Percentiles rank a stretch among this genome's conserved stretches.
phyloP scores from a whole-genome alignment of 2,329 filamentous ascomycete species.

The Tympanopsis confertula region DNA sequence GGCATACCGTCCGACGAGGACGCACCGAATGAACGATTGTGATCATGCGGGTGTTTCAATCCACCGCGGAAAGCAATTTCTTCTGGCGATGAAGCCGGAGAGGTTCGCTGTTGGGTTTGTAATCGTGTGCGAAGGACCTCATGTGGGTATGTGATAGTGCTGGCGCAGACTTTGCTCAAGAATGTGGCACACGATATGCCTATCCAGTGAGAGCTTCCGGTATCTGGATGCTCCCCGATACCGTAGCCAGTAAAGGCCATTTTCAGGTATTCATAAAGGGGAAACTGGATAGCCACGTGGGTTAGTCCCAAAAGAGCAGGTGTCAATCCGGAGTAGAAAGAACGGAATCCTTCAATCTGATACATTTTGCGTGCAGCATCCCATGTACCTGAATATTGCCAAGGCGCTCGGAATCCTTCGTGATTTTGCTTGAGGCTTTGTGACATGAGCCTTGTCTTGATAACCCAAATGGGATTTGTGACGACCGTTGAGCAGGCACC shows the following conservation, averaged over 20 bases:
- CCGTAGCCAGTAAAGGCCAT: slow-evolving; percentile 66
- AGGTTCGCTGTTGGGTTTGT: slow-evolving; percentile 77
- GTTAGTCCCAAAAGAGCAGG: slow-evolving; percentile 84
- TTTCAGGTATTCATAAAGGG: slow-evolving; percentile 88
- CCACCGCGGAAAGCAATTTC: slow-evolving; percentile 30
- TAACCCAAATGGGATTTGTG: slow-evolving; percentile 98
- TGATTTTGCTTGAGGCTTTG: slow-evolving; percentile 51
- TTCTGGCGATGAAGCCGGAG: slow-evolving; percentile 39
- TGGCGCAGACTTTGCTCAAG: slow-evolving; percentile 86
- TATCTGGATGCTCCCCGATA: background rate
- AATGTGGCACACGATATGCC: slow-evolving; percentile 83
- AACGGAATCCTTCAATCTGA: slow-evolving; percentile 69
- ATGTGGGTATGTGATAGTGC: slow-evolving; percentile 90
- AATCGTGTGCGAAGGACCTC: slow-evolving; percentile 88
- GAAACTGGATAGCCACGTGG: slow-evolving; percentile 95
- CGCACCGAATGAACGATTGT: slow-evolving; percentile 26
- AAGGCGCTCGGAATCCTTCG: slow-evolving; percentile 47
- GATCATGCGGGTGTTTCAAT: slow-evolving; percentile 24
- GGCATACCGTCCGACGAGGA: slow-evolving; percentile 34
- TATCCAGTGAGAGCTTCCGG: slow-evolving; percentile 48
- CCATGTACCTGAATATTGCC: slow-evolving; percentile 81
- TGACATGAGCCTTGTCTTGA: slow-evolving; percentile 96
- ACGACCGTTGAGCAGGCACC: slow-evolving; percentile 86
- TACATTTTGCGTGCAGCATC: slow-evolving; percentile 98
- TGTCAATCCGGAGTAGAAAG: slow-evolving; percentile 90